These are phyloP conservation scores for Piper betle DNA, from an alignment of 164 flowering plant species.

Conservation along the genomic window DNA sequence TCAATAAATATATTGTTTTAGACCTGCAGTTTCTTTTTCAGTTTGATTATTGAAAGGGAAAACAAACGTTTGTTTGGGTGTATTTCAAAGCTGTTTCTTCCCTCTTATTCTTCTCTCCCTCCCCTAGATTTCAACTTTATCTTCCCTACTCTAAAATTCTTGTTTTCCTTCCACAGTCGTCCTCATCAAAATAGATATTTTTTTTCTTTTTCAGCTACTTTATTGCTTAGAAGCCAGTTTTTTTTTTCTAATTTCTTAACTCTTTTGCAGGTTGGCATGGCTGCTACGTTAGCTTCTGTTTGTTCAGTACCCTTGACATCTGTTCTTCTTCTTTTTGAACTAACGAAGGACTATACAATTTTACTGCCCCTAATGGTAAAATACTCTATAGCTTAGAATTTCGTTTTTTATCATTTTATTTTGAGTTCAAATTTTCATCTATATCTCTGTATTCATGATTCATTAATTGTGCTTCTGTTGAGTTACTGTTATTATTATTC, in stretches of 20 bases:
- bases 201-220: not conserved
- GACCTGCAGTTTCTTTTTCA: too few species aligned
- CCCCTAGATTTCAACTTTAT: too few species aligned
- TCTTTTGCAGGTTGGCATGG: slow-evolving; percentile 90
- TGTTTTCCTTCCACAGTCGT: not conserved
- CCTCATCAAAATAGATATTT: not conserved
- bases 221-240: not conserved
- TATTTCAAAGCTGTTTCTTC: too few species aligned
- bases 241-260: slow-evolving; percentile 1
- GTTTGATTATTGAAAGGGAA: too few species aligned
- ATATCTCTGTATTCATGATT: not conserved
- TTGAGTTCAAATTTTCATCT: too few species aligned
- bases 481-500: not conserved
- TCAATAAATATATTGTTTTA: too few species aligned
- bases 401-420: too few species aligned
- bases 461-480: not conserved
- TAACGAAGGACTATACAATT: slow-evolving; percentile 92
- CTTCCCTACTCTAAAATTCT: not conserved
- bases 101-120: too few species aligned
- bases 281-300: slow-evolving; percentile 95
- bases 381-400: not conserved
- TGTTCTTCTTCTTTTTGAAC: slow-evolving; percentile 89
- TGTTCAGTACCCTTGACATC: slow-evolving; percentile 98
- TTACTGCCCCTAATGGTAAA: slow-evolving; percentile 96
- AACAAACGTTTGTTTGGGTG: too few species aligned